A percentile compares a stretch with the other conserved stretches of the same genome.
Evolutionary conservation across 345 rosid species (phyloP).

Genomic region (Salix caprea): DNA sequence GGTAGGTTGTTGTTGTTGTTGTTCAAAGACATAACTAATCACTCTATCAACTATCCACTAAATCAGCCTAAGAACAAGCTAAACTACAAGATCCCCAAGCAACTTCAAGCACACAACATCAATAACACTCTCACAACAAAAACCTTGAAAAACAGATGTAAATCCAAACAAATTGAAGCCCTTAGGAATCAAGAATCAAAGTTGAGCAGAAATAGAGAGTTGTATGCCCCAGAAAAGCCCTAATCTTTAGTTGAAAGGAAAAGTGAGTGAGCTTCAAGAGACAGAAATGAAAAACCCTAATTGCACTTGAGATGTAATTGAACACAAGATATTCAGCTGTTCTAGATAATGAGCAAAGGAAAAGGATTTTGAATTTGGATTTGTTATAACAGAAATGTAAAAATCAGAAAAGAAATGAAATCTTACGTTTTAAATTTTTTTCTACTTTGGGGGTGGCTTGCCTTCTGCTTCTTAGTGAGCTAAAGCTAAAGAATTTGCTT

Average conservation of each 20-base stretch:
- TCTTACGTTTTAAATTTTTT: not conserved
- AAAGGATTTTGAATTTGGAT: not conserved
- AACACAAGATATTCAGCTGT: not conserved
- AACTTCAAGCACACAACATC: not conserved
- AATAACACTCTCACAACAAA: not conserved
- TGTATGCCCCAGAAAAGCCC: not conserved
- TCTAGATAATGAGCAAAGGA: not conserved
- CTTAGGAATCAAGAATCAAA: not conserved
- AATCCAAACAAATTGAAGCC: not conserved
- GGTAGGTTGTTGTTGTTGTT: slow-evolving; percentile 40
- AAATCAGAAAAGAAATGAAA: not conserved
- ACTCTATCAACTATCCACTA: not conserved
- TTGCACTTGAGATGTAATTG: not conserved
- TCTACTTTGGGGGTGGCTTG: not conserved
- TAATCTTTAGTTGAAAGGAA: not conserved
- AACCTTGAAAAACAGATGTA: not conserved
- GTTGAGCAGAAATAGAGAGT: not conserved
- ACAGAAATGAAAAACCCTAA: not conserved
- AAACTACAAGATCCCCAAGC: not conserved
- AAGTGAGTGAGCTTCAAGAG: not conserved
- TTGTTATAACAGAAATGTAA: not conserved
- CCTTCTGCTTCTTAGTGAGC: not conserved
- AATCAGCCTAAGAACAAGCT: not conserved
- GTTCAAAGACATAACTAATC: slow-evolving; percentile 45
- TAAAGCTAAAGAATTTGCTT: not conserved